Conservation (phyloP, 2,329 filamentous ascomycete genomes). For the Penicillium sp. region DNA sequence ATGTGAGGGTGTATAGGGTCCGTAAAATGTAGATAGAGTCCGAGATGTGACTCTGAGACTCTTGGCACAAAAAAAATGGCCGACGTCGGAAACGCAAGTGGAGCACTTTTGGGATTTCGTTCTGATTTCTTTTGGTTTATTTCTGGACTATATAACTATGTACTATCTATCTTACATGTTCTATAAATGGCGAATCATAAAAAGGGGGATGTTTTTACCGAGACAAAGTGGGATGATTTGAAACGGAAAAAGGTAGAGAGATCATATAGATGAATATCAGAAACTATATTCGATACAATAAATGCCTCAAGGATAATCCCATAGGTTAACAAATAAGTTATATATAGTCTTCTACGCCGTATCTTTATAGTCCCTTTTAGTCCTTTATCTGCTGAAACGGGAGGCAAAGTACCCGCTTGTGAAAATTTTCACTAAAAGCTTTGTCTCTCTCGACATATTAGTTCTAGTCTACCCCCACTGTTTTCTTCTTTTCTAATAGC, state of each 20-base stretch:
- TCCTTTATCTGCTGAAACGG: conserved; percentile 2
- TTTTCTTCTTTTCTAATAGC: background rate
- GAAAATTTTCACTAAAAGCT: background rate
- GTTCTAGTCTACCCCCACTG: background rate
- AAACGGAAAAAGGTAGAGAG: too few species aligned
- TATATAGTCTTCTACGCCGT: too few species aligned
- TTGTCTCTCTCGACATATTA: background rate
- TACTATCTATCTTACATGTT: too few species aligned
- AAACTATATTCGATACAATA: too few species aligned
- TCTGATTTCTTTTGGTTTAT: background rate
- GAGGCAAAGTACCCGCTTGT: background rate
- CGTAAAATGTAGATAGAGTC: background rate
- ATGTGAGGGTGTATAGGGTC: background rate
- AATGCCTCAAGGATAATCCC: too few species aligned
- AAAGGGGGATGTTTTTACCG: background rate
- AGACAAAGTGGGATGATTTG: too few species aligned
- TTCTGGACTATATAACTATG: background rate
- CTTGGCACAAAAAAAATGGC: conserved; percentile 24
- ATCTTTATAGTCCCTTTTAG: too few species aligned
- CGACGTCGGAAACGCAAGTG: conserved; percentile 22
- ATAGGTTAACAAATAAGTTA: too few species aligned
- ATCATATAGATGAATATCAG: too few species aligned
- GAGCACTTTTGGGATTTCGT: background rate
- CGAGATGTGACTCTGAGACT: conserved; percentile 20
- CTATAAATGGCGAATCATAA: background rate